Base-by-base conservation (phyloP, 805 yeast species). In the Tetrapisispora arboricola region DNA sequence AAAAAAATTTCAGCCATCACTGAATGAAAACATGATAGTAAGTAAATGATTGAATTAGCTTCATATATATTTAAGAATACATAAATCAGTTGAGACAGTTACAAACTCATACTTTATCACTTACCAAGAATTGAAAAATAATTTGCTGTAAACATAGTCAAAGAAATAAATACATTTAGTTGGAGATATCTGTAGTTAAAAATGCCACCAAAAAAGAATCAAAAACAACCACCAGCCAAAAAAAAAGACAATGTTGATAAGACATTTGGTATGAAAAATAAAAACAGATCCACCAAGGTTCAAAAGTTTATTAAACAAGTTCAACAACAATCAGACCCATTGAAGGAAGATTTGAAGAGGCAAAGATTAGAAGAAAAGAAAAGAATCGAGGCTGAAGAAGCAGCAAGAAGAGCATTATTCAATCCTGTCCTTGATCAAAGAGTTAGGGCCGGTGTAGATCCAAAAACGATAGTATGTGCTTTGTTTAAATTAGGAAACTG, bases 371-470 rank as follows among this genome's bases (percentile, higher is more conserved):
- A 80, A 36, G 94, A 84, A 63, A 88, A 84, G 72, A 85, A 83
- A 60, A 92, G 95, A 11, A 83, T 87, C 1, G 98, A 90, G 49
- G 80, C 75, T 33, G 96, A 95, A 32, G 84, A 82, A 58, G 75
- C 75, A 36, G 96, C 90, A 56, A 94, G 95, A 5, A 80, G 85
- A 12, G 80, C 82, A 15, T 64, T 90, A 34, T 74, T 86, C 52
- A 81, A 78, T 25, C 66, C 76, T 0, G 69, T 76, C 4, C 69
- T 85, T 38, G 81, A 75, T 41, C 96, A 85, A 61, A 86, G 85
- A 58, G 84, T 90, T 25, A 95, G 96, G 32, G 87, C 90, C 56
- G 98, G 98, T 40, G 96, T 87, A 44, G 97, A 92, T 65, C 98
- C 98, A 41, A 90, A 92, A 66, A 77, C 95, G 1, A 82, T 92